Evolutionary conservation across 345 rosid species (phyloP).

Genomic region (Salix koriyanagi): DNA sequence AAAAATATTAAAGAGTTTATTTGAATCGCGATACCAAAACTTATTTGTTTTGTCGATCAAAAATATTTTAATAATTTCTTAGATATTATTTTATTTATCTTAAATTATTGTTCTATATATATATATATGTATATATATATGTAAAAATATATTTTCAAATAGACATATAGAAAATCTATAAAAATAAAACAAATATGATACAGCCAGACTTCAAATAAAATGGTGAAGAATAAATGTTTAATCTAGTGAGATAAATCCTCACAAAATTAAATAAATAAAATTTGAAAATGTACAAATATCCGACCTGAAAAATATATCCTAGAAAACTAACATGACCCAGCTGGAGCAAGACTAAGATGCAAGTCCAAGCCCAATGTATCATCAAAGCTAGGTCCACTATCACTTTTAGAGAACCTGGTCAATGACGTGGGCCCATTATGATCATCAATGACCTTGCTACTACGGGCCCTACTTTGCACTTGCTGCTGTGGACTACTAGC

Average conservation of each 20-base stretch:
- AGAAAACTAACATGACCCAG: constrained; percentile 42
- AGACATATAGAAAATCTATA: no score
- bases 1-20: no score
- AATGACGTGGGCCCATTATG: constrained; percentile 34
- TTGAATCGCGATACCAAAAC: no score
- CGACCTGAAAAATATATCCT: neutral
- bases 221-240: neutral
- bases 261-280: constrained; percentile 40
- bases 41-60: no score
- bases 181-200: no score
- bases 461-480: constrained; percentile 16
- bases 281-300: constrained; percentile 44
- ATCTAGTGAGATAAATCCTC: constrained; percentile 5
- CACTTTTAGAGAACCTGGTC: constrained; percentile 63
- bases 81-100: no score
- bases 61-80: no score
- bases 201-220: neutral
- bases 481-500: constrained; percentile 10
- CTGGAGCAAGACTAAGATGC: constrained; percentile 74
- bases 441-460: constrained; percentile 13
- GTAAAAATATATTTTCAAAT: no score
- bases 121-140: no score
- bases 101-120: no score
- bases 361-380: constrained; percentile 63
- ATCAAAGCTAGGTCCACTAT: constrained; percentile 59